Base-by-base conservation (phyloP, 2,329 filamentous ascomycete genomes). In the Macrophomina pseudophaseolina region DNA sequence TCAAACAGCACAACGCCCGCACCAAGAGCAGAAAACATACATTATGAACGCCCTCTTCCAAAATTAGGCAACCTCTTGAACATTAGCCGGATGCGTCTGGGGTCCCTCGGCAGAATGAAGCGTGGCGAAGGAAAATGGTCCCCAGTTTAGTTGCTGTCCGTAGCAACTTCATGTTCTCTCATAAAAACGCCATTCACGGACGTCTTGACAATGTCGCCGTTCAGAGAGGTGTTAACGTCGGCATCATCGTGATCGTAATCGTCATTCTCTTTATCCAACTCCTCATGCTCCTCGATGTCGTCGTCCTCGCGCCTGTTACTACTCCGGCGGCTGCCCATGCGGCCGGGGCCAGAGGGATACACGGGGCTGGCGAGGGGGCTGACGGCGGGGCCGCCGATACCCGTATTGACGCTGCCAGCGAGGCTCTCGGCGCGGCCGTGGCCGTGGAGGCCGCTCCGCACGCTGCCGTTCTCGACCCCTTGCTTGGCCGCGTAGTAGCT, bases 401-500 rank as follows among this genome's bases (percentile, higher is more conserved):
- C 79, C 16, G 80, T 82, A 18, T 66, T 46, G 28, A 93, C 89
- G 76, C 91, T 94, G 32, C 91, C 91, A 68, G 84, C 90, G 65
- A 94, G 87, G 78, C 93, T 97, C 75, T 97, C 93, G 59, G 92
- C 90, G 69, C 92, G 86, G 2, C 87, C 88, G 76, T 97, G 94
- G 0, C 92, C 91, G 3, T 92, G 76, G 1, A 90, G 80, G 0
- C 91, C 92, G 76, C 92, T 97, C 64, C 92, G 86, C 35, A 96
- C 82, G 74, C 93, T 97, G 9, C 89, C 88, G 1, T 87, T 91
- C 71, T 97, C 92, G 5, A 83, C 77, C 51, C 80, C 78, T 68
- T 81, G 78, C 69, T 83, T 83, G 67, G 88, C 87, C 52, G 58
- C 58, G 33, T 90, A 87, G 74, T 97, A 94, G 78, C 92, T 96